phyloP scores from a whole-genome alignment of 495 filamentous ascomycete species.

The Annulohypoxylon bovei region DNA sequence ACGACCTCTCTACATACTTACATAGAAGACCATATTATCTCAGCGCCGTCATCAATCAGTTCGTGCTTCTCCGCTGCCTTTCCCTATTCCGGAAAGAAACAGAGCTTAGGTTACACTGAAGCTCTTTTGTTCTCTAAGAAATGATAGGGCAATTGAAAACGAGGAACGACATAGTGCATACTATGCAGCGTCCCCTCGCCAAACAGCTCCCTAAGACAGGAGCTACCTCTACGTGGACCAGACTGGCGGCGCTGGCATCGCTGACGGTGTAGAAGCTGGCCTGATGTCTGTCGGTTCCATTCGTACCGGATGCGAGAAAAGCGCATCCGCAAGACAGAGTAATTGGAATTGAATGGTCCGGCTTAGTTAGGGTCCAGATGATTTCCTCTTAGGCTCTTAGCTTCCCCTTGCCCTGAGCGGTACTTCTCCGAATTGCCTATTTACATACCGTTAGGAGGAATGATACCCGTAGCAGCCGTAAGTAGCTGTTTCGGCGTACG shows the following conservation, averaged over 20 bases:
- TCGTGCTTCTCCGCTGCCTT: constrained; percentile 36
- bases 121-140: constrained; percentile 3
- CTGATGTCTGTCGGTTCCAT: constrained; percentile 7
- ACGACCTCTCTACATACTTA: no score
- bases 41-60: constrained; percentile 26
- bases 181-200: constrained; percentile 14
- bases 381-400: background rate
- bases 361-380: constrained; percentile 26
- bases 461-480: constrained; percentile 13
- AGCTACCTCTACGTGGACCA: constrained; percentile 3
- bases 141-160: constrained; percentile 28
- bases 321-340: constrained; percentile 30
- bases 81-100: constrained; percentile 12
- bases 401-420: constrained; percentile 13
- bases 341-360: constrained; percentile 15
- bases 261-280: constrained; percentile 30
- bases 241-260: constrained; percentile 19
- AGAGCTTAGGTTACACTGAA: constrained; percentile 4
- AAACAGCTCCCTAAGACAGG: constrained; percentile 19
- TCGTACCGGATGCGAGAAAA: constrained; percentile 38
- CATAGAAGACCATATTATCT: constrained; percentile 29
- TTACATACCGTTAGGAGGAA: background rate
- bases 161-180: constrained; percentile 3
- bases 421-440: constrained; percentile 35
- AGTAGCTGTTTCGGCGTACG: background rate